These are phyloP conservation scores for Mycena chlorophos DNA, from an alignment of 768 basidiomycete genomes.

Conservation along the genomic window DNA sequence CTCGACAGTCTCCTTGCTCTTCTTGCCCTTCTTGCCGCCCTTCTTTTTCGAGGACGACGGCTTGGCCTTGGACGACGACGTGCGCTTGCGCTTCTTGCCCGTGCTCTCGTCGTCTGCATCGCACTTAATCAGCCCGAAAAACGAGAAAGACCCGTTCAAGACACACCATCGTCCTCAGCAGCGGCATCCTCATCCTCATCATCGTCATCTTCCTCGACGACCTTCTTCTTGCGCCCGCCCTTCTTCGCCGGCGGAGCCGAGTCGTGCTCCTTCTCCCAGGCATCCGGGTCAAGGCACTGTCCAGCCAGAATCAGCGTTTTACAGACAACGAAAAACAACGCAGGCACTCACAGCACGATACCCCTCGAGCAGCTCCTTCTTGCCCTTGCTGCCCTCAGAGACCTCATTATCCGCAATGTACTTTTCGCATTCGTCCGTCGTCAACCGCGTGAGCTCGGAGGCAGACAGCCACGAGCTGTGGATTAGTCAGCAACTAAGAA, in stretches of 20 bases:
- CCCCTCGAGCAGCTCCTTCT: slow-evolving; percentile 1
- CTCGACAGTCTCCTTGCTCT: slow-evolving; percentile 2
- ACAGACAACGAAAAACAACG: neutral
- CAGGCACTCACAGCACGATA: neutral
- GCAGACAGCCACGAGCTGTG: neutral
- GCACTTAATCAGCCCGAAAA: neutral
- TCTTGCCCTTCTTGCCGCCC: neutral
- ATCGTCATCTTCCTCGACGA: neutral
- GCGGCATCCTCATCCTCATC: neutral
- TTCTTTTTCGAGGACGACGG: neutral
- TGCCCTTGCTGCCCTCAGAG: slow-evolving; percentile 1
- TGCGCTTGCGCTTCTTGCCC: slow-evolving; percentile 1
- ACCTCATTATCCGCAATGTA: slow-evolving; percentile 7
- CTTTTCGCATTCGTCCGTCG: neutral
- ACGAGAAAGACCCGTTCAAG: neutral
- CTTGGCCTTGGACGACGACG: neutral
- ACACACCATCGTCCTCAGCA: neutral
- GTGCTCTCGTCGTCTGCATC: neutral
- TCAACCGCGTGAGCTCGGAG: neutral
- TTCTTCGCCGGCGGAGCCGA: neutral
- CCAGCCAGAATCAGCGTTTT: neutral
- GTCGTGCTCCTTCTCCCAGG: slow-evolving; percentile 2
- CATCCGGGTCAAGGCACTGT: neutral
- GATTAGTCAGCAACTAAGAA: neutral
- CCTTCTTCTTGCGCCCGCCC: slow-evolving; percentile 1